These are phyloP conservation scores for Talaromyces sp. DNA, from an alignment of 2,329 filamentous ascomycete species.

Conservation along the genomic window DNA sequence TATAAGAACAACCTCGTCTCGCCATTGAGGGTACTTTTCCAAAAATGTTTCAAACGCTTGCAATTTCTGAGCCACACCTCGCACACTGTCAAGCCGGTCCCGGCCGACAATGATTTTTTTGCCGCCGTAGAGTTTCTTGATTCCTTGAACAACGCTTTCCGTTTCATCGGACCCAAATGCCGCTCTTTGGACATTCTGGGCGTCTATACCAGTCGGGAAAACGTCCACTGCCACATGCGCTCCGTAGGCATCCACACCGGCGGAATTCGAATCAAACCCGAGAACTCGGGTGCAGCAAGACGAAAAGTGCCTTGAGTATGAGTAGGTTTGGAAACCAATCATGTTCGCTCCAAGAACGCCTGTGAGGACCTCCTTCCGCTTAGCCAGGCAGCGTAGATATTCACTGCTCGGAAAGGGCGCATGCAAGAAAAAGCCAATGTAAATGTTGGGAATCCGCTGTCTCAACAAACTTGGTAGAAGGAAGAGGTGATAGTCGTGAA, in stretches of 20 bases:
- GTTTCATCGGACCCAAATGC: constrained; percentile 70
- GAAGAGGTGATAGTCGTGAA: constrained; percentile 93
- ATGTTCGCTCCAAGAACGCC: constrained; percentile 88
- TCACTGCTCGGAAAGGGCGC: constrained; percentile 95
- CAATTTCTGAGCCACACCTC: constrained; percentile 92
- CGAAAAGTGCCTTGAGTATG: constrained; percentile 89
- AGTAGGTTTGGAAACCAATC: constrained; percentile 92
- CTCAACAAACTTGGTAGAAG: constrained; percentile 83
- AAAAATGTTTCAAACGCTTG: constrained; percentile 92
- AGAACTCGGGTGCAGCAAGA: constrained; percentile 90
- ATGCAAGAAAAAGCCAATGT: constrained; percentile 92
- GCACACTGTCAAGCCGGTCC: constrained; percentile 87
- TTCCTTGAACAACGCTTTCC: constrained; percentile 65
- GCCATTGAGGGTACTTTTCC: constrained; percentile 86
- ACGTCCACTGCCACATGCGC: constrained; percentile 86
- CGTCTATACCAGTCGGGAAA: constrained; percentile 92
- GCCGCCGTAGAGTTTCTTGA: constrained; percentile 74
- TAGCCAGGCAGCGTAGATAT: constrained; percentile 82
- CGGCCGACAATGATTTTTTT: constrained; percentile 95
- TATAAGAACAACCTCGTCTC: constrained; percentile 85
- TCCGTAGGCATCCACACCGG: constrained; percentile 84
- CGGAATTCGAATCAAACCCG: constrained; percentile 80
- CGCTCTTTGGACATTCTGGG: constrained; percentile 67
- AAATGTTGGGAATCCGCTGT: constrained; percentile 80
- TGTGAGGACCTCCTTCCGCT: constrained; percentile 84